phyloP scores from a whole-genome alignment of 805 yeast species.

The Metschnikowia arizonensis region DNA sequence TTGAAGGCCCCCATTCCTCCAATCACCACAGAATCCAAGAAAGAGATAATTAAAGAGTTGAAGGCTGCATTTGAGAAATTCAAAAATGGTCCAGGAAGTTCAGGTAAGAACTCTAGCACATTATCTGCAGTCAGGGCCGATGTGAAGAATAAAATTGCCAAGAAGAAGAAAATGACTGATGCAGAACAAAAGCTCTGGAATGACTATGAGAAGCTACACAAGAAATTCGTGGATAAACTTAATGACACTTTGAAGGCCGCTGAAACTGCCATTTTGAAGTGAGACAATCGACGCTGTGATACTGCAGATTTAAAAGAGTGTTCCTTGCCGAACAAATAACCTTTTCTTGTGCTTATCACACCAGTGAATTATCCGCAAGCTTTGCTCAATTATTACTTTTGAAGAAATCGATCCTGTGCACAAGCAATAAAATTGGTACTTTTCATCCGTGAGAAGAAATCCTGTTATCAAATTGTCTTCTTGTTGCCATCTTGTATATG shows the following conservation, averaged over 20 bases:
- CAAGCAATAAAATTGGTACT: slow-evolving; percentile 37
- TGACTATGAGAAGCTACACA: slow-evolving; percentile 68
- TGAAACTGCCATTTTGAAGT: slow-evolving; percentile 46
- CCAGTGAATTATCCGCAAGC: slow-evolving; percentile 69
- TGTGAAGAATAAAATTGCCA: slow-evolving; percentile 50
- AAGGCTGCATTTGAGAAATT: slow-evolving; percentile 64
- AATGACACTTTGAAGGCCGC: slow-evolving; percentile 33
- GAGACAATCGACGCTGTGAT: neutral
- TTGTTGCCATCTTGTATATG: slow-evolving; percentile 42
- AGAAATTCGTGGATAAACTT: slow-evolving; percentile 57
- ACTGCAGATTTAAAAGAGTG: slow-evolving; percentile 5
- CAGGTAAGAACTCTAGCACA: slow-evolving; percentile 41
- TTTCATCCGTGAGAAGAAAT: slow-evolving; percentile 34
- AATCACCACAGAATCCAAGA: slow-evolving; percentile 62
- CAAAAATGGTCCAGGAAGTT: slow-evolving; percentile 41
- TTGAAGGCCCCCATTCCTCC: slow-evolving; percentile 74
- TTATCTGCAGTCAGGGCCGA: slow-evolving; percentile 40
- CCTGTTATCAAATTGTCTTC: slow-evolving; percentile 26
- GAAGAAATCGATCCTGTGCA: slow-evolving; percentile 48
- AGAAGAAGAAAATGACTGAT: slow-evolving; percentile 50
- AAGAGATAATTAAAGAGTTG: slow-evolving; percentile 52
- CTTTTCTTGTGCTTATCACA: slow-evolving; percentile 66
- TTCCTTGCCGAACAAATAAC: slow-evolving; percentile 68
- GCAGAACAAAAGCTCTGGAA: slow-evolving; percentile 49
- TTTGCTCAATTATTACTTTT: slow-evolving; percentile 54